Percentiles rank a stretch among this genome's conserved stretches.
Conservation (phyloP, 257 asterid species). For the Ocimum tenuiflorum region DNA sequence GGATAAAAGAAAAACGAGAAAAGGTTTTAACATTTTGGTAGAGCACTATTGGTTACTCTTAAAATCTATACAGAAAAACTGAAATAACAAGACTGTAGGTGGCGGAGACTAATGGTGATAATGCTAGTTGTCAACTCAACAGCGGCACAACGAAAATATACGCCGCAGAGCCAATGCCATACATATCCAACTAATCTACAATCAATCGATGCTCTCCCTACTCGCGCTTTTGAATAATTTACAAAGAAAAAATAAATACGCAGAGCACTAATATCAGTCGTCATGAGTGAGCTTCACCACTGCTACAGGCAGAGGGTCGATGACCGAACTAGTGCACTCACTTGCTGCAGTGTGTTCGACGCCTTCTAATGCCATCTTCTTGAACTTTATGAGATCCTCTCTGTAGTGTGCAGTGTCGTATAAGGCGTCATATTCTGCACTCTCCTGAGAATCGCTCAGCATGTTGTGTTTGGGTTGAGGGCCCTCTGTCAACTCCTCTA, state of each 20-base stretch:
- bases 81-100: too few relatives aligned
- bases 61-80: too few relatives aligned
- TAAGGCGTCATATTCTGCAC: constrained; percentile 48
- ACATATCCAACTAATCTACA: constrained; percentile 14
- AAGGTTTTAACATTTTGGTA: too few relatives aligned
- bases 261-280: background rate
- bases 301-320: constrained; percentile 62
- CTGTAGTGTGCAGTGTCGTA: constrained; percentile 59
- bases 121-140: too few relatives aligned
- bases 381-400: constrained; percentile 69
- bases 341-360: constrained; percentile 41
- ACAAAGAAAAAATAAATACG: background rate
- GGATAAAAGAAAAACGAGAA: too few relatives aligned
- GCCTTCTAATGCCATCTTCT: constrained; percentile 64
- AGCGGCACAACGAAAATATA: constrained; percentile 16
- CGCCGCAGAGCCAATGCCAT: background rate
- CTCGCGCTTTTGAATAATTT: background rate
- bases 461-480: constrained; percentile 40
- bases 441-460: constrained; percentile 35
- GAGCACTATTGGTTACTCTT: too few relatives aligned
- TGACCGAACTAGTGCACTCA: constrained; percentile 56
- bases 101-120: too few relatives aligned
- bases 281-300: constrained; percentile 37
- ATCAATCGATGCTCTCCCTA: constrained; percentile 11
- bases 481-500: constrained; percentile 47